Base-by-base conservation (phyloP, 371 early-diverging fungal species). In the Rhizopus sp. region DNA sequence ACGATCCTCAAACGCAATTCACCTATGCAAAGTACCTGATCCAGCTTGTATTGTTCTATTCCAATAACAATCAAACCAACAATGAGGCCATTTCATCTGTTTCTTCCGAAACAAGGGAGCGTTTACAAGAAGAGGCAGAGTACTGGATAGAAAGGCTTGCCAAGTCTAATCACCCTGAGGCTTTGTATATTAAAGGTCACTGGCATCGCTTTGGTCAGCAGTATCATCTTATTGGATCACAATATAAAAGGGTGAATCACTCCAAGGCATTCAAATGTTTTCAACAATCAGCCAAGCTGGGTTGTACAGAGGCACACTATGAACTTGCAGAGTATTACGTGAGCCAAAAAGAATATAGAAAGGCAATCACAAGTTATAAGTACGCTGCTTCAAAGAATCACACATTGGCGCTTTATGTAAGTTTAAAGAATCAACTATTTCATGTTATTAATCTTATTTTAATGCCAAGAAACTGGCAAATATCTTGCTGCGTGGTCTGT, bases 351-450 rank as follows among this genome's bases (percentile, higher is more conserved):
- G 85, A 88, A 52, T 70, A 64, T 35, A 77, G 70, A 52, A 85
- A 87, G 52, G 85, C 94, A 0, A 72, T 91, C 17, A 80, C 86
- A 53, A 85, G 85, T 62, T 94, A 89, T 75, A 80, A 83, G 64
- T 83, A 82, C 64, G 89, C 92, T 0, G 90, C 93, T 6, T 77
- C 82, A 46, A 73, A 88, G 52, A 82, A 91, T 55, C 83, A 89
- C 65, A 75, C 82, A 35, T 64, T 81, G 50, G 83, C 88, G n/a
- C 83, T 86, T 70, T 88, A 85, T 62, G 86, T 86, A 88, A 66
- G 77, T 67, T 3, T 46, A 42, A 12, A 8, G 6, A 42, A 42
- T 7, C 10, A 42, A 15, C 12, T n/a, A 32, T 53, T 13, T 51
- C 9, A 10, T 41, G 23, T 59, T 9, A 10, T 16, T 41, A 3